These are phyloP conservation scores for Themeda triandra DNA, from an alignment of 176 grass and related monocot genomes.

Conservation along the genomic window DNA sequence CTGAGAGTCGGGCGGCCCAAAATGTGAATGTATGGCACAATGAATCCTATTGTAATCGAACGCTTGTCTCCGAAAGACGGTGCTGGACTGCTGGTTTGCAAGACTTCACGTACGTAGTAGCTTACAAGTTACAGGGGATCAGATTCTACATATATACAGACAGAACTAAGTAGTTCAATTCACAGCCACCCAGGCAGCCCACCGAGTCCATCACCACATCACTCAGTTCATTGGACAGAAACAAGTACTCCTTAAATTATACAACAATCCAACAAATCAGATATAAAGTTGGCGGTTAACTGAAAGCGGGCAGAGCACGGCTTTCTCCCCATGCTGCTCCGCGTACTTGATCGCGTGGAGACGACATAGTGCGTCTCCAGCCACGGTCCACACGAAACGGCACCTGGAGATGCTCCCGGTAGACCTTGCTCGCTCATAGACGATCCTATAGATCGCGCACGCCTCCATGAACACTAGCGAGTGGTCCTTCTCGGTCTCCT, in stretches of 20 bases:
- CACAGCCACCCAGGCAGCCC: no score
- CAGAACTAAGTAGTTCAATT: no score
- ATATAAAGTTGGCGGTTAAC: not conserved
- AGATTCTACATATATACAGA: no score
- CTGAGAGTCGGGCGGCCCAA: no score
- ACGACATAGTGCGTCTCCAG: not conserved
- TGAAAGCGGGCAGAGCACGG: not conserved
- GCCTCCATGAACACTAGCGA: slow-evolving; percentile 35
- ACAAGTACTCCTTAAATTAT: not conserved
- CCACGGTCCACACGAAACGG: not conserved
- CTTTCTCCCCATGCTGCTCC: not conserved
- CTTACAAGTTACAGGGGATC: no score
- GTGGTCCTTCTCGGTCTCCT: not conserved
- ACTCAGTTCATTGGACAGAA: no score
- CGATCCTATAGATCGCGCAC: slow-evolving; percentile 44
- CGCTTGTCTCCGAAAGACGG: no score
- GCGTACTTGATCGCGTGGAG: not conserved
- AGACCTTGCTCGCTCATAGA: slow-evolving; percentile 28
- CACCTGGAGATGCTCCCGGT: not conserved
- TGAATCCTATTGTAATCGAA: no score
- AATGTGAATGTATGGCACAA: no score
- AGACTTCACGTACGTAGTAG: no score
- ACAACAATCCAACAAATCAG: not conserved
- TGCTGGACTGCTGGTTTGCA: no score
- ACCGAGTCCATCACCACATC: no score